Conservation (phyloP, 2,329 filamentous ascomycete species). For the Coniochaeta sp. region DNA sequence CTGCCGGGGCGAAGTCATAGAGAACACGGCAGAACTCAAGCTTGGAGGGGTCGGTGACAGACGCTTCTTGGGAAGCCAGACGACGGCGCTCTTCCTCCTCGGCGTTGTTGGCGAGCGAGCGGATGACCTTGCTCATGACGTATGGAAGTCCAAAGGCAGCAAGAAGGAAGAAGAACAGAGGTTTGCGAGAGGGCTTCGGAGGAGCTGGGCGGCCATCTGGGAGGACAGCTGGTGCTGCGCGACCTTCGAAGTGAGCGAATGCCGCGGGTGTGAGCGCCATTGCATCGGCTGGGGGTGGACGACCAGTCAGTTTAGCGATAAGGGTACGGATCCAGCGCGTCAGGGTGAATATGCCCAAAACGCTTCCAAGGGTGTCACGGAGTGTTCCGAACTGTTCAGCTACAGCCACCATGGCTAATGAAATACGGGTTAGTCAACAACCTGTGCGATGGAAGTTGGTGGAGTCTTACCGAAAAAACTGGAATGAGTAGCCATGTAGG, state of each 20-base stretch:
- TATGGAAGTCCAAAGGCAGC: slow-evolving; percentile 95
- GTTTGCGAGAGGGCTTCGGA: slow-evolving; percentile 81
- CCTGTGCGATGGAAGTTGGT: background rate
- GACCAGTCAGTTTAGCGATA: slow-evolving; percentile 86
- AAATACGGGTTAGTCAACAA: slow-evolving; percentile 3
- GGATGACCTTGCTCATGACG: slow-evolving; percentile 94
- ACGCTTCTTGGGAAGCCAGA: slow-evolving; percentile 30
- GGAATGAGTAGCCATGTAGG: slow-evolving; percentile 98
- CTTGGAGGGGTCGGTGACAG: slow-evolving; percentile 74
- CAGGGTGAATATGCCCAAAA: slow-evolving; percentile 90
- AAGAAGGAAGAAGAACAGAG: slow-evolving; percentile 89
- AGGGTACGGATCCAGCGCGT: slow-evolving; percentile 92
- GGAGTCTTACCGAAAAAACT: slow-evolving; percentile 88
- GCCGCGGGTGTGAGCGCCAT: slow-evolving; percentile 81
- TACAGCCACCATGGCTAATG: slow-evolving; percentile 88
- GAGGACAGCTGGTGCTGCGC: slow-evolving; percentile 38
- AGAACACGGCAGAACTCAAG: slow-evolving; percentile 93
- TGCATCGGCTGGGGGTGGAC: slow-evolving; percentile 80
- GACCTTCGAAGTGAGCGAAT: slow-evolving; percentile 83
- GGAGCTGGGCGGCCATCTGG: slow-evolving; percentile 53
- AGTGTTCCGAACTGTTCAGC: slow-evolving; percentile 95
- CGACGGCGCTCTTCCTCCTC: slow-evolving; percentile 66
- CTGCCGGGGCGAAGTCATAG: slow-evolving; percentile 83
- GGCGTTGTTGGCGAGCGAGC: slow-evolving; percentile 71
- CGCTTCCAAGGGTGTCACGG: slow-evolving; percentile 84